phyloP scores from a whole-genome alignment of 2,329 filamentous ascomycete species.

The Colletotrichum neosansevieriae region DNA sequence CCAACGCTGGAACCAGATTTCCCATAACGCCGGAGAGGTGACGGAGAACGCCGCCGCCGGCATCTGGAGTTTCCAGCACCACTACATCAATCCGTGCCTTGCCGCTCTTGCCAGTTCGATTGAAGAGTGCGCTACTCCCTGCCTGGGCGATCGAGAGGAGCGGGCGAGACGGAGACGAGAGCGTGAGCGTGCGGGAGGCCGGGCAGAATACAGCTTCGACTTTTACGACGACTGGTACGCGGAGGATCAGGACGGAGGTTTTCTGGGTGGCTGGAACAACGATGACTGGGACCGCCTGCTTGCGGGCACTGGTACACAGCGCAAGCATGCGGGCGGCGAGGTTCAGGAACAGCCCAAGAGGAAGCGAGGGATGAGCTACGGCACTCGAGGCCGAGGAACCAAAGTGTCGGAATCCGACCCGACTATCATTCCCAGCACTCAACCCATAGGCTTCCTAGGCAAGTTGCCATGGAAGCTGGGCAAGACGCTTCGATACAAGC shows the following conservation, averaged over 20 bases:
- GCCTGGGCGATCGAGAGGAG: conserved; percentile 79
- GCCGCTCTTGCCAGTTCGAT: conserved; percentile 74
- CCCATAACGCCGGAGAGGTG: conserved; percentile 88
- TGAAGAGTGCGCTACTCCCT: conserved; percentile 78
- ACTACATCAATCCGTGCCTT: conserved; percentile 87
- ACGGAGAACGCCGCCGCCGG: conserved; percentile 93
- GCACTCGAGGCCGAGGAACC: conserved; percentile 65
- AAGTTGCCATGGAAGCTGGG: conserved; percentile 88
- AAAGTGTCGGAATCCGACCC: conserved; percentile 75
- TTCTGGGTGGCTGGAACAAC: conserved; percentile 77
- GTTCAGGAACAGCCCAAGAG: conserved; percentile 74
- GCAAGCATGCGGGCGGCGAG: conserved; percentile 50
- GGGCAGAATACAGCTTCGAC: conserved; percentile 89
- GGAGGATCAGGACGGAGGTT: conserved; percentile 64
- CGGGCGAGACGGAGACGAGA: conserved; percentile 76
- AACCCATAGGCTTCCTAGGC: conserved; percentile 86
- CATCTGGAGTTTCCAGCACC: conserved; percentile 89
- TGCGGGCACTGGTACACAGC: conserved; percentile 71
- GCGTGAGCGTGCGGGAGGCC: conserved; percentile 67
- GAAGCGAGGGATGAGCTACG: conserved; percentile 91
- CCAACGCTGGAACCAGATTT: conserved; percentile 93
- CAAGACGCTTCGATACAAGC: conserved; percentile 86
- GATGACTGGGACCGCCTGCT: conserved; percentile 89
- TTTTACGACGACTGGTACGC: conserved; percentile 98
- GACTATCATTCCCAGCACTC: conserved; percentile 90